Evolutionary conservation across 306 rosid species (phyloP), one percentile per base, ranked within the genome.

Genomic region (Hippophae tibetana): DNA sequence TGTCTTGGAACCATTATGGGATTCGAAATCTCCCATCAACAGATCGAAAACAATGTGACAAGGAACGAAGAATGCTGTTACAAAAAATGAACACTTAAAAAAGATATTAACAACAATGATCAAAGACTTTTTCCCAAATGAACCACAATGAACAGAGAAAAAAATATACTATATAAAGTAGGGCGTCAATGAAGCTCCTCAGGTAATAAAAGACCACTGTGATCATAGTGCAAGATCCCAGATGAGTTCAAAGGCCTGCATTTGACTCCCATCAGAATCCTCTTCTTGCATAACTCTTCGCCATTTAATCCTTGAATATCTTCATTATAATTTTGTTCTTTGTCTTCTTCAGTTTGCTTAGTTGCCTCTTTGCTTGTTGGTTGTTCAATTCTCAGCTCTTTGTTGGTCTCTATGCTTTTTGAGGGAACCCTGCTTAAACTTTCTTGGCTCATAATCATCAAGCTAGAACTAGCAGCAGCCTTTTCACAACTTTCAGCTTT

Each of bases 201-300:
- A 10, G 82, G 71, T 23, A 65, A 43, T 55, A 79, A 60, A 68
- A 73, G 9, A 26, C 73, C 69, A 60, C 78, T 7, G 42, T 72
- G 10, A 45, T 77, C 77, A 14, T 78, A 78, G 10, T 26, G 60
- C n/a, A 74, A 80, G 47, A 67, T 45, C n/a, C 80, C 74, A 8
- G 84, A 74, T 43, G 76, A 68, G 41, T 61, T 59, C 57, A 82
- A 54, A 6, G 89, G 86, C 65, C 56, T 86, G 84, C 90, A 86
- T 63, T 72, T 86, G 49, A 41, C 54, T 72, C 95, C 95, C 86
- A 79, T 76, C 13, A 86, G 82, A 66, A 83, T 86, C 71, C 88
- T 86, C 75, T 75, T 86, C 75, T 75, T 83, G 68, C 95, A 86
- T 44, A 84, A 61, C 43, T 64, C 67, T 26, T 47, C 74, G 1